A percentile compares a stretch with the other conserved stretches of the same genome.
phyloP scores from a whole-genome alignment of 2,329 filamentous ascomycete genomes.

The Aspergillus alliaceus region DNA sequence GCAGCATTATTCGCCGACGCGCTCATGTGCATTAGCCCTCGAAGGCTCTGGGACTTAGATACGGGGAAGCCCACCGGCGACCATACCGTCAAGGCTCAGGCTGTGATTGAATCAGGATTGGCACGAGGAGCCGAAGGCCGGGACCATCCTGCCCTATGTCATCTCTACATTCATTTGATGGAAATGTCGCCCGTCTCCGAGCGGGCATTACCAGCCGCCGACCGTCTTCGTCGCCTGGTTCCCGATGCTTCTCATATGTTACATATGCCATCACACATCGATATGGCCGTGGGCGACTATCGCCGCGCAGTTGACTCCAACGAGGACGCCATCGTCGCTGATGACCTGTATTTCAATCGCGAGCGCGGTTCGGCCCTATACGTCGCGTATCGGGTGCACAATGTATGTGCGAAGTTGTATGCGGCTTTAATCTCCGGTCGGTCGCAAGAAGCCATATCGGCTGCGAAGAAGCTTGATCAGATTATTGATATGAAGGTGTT shows the following conservation, averaged over 20 bases:
- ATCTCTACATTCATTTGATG: constrained; percentile 74
- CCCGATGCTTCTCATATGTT: constrained; percentile 68
- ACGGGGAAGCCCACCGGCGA: constrained; percentile 52
- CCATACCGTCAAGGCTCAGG: constrained; percentile 49
- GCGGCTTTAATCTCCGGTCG: constrained; percentile 74
- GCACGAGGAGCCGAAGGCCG: constrained; percentile 45
- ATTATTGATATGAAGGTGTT: constrained; percentile 65
- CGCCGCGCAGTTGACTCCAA: constrained; percentile 67
- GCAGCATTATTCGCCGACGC: constrained; percentile 62
- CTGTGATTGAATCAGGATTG: constrained; percentile 60
- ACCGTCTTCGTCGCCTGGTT: constrained; percentile 62
- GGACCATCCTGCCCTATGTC: constrained; percentile 66
- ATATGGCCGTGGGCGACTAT: constrained; percentile 71
- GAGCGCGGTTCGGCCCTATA: constrained; percentile 68
- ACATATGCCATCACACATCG: constrained; percentile 76
- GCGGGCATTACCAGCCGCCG: constrained; percentile 58
- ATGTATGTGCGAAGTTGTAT: constrained; percentile 73
- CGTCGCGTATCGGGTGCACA: constrained; percentile 70
- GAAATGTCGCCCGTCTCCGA: constrained; percentile 71
- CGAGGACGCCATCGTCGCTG: constrained; percentile 62
- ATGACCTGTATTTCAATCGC: constrained; percentile 63
- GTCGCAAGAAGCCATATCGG: constrained; percentile 60
- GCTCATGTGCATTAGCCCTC: constrained; percentile 64
- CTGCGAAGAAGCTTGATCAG: constrained; percentile 57
- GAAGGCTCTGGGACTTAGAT: constrained; percentile 60